These are phyloP conservation scores for Ganoderma leucocontextum DNA, from an alignment of 1,284 basidiomycete species.

Conservation along the genomic window DNA sequence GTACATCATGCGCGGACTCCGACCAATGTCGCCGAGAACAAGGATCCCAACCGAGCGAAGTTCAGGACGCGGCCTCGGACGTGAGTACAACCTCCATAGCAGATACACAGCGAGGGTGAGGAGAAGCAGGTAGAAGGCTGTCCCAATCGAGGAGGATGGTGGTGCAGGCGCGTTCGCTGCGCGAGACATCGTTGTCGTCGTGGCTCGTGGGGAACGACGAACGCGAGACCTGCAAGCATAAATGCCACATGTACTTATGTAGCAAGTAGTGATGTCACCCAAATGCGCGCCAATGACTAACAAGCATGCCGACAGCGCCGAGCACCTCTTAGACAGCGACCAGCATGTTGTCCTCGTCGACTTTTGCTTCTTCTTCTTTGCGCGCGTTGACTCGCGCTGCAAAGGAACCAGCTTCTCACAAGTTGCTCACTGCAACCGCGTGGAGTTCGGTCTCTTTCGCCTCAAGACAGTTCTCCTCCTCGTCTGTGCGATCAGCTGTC, in stretches of 20 bases:
- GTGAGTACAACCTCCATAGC: conserved; percentile 26
- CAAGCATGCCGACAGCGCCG: not conserved
- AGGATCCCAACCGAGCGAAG: conserved; percentile 83
- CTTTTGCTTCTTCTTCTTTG: conserved; percentile 33
- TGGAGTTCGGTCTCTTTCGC: not conserved
- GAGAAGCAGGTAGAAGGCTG: conserved; percentile 3
- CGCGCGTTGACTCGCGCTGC: conserved; percentile 23
- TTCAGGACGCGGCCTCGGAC: conserved; percentile 44
- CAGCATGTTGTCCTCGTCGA: conserved; percentile 33
- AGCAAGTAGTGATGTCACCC: conserved; percentile 7
- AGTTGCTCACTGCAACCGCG: not conserved
- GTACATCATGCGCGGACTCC: conserved; percentile 98
- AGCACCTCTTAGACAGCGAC: conserved; percentile 12
- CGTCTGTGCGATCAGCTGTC: conserved; percentile 30
- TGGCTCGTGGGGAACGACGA: conserved; percentile 22
- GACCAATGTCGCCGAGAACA: conserved; percentile 95
- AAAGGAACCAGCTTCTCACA: not conserved
- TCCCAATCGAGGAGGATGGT: conserved; percentile 6
- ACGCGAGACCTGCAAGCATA: not conserved
- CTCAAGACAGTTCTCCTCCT: conserved; percentile 34
- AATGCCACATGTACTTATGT: not conserved
- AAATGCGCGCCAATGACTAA: conserved; percentile 7
- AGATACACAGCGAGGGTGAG: conserved; percentile 11
- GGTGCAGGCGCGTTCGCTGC: conserved; percentile 11
- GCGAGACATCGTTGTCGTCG: conserved; percentile 25